These are phyloP conservation scores for Neopestalotiopsis sp. DNA, from an alignment of 2,329 filamentous ascomycete species.

Conservation along the genomic window DNA sequence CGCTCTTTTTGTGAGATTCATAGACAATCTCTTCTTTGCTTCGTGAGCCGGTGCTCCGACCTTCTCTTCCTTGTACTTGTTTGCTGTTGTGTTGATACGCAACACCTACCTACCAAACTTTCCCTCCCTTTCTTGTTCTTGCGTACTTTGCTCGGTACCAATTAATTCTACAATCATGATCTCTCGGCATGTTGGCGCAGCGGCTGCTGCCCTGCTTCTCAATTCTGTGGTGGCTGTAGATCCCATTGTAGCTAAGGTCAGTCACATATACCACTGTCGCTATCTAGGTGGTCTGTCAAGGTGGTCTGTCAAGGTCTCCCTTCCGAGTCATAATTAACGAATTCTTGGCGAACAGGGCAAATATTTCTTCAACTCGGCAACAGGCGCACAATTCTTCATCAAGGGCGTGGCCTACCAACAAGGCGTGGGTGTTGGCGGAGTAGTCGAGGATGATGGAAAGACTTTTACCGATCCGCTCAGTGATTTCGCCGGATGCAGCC, in stretches of 20 bases:
- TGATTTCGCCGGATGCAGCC: constrained; percentile 62
- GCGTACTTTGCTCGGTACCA: no score
- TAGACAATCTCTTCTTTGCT: neutral
- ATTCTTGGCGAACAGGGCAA: constrained; percentile 16
- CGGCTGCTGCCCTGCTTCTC: neutral
- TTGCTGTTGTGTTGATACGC: neutral
- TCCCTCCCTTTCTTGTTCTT: no score
- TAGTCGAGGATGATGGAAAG: constrained; percentile 35
- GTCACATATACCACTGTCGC: neutral
- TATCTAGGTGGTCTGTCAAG: neutral
- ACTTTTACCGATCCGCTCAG: constrained; percentile 71
- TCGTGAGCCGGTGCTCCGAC: constrained; percentile 1
- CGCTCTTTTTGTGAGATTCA: neutral
- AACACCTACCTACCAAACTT: neutral
- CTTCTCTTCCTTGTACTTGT: neutral
- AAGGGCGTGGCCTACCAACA: constrained; percentile 77
- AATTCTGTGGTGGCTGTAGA: constrained; percentile 17
- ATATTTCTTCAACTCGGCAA: constrained; percentile 68
- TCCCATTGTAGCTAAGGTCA: constrained; percentile 24
- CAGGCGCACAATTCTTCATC: constrained; percentile 55
- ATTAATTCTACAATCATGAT: constrained; percentile 1
- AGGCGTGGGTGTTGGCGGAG: constrained; percentile 51
- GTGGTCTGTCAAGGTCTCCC: no score
- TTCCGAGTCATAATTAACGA: neutral
- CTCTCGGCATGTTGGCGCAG: neutral